Percentiles rank a stretch among this genome's conserved stretches.
These are phyloP conservation scores for Cystoisospora suis DNA, from an alignment of 169 alveolate genomes.

Conservation along the genomic window DNA sequence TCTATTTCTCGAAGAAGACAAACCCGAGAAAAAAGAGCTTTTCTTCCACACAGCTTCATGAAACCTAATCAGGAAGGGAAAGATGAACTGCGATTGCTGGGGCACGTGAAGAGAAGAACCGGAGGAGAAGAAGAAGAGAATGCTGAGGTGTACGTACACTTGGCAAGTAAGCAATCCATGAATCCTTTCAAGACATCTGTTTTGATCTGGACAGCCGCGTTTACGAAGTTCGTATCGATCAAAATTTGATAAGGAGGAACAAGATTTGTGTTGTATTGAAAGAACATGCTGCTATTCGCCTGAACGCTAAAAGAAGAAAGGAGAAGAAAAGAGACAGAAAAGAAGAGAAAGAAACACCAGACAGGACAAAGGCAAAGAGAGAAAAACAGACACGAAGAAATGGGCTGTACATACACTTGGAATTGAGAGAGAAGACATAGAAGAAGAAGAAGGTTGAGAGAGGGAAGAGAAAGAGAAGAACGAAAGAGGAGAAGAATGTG, in stretches of 20 bases:
- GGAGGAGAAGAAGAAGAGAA: too few species aligned
- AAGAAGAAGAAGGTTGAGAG: too few species aligned
- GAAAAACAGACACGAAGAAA: not conserved
- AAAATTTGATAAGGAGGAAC: slow-evolving; percentile 80
- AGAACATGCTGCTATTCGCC: slow-evolving; percentile 66
- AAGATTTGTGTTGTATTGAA: slow-evolving; percentile 72
- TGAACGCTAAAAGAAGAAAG: slow-evolving; percentile 46
- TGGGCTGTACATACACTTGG: too few species aligned
- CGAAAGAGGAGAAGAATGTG: not conserved
- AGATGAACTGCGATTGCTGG: too few species aligned
- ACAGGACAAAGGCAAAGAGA: not conserved
- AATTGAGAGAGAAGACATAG: too few species aligned
- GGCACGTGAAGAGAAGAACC: too few species aligned
- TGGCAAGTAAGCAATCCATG: slow-evolving; percentile 96
- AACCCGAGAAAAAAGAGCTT: too few species aligned
- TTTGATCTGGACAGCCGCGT: slow-evolving; percentile 97
- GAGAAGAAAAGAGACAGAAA: not conserved
- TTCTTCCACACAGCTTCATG: too few species aligned
- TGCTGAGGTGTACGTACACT: slow-evolving; percentile 81
- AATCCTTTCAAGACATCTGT: slow-evolving; percentile 94
- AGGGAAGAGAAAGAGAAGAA: not conserved
- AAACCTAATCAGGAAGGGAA: too few species aligned
- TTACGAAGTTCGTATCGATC: slow-evolving; percentile 98
- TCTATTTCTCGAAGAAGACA: too few species aligned
- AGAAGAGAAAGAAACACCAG: not conserved